Conservation (phyloP, 768 basidiomycete species). For the Pulveroboletus ravenelii region DNA sequence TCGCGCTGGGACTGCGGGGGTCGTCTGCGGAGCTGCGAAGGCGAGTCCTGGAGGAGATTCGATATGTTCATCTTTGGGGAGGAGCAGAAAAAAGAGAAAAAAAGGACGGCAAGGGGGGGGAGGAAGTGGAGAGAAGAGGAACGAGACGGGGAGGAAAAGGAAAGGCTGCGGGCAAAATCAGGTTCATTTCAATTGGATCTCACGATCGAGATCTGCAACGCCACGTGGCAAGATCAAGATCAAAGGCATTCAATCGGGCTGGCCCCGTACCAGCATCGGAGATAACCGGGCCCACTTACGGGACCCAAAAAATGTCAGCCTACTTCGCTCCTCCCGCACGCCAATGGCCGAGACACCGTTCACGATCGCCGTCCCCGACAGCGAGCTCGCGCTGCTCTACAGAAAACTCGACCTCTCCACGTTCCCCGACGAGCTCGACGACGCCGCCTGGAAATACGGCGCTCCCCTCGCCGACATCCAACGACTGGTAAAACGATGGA, state of each 20-base stretch:
- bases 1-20: conserved; percentile 26
- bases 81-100: neutral
- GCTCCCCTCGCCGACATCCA: conserved; percentile 44
- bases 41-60: conserved; percentile 63
- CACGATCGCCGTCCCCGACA: conserved; percentile 43
- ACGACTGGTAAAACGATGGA: conserved; percentile 48
- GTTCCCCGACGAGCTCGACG: conserved; percentile 57
- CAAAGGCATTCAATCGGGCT: conserved; percentile 1
- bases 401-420: conserved; percentile 44
- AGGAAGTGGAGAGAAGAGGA: conserved; percentile 26
- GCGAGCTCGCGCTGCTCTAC: conserved; percentile 35
- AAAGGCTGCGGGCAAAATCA: conserved; percentile 26
- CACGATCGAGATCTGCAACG: conserved; percentile 27
- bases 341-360: conserved; percentile 39
- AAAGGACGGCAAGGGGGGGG: conserved; percentile 8
- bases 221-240: conserved; percentile 33
- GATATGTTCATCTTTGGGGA: conserved; percentile 56
- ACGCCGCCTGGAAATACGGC: conserved; percentile 49
- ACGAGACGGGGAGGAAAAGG: conserved; percentile 27
- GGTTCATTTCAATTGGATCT: conserved; percentile 33
- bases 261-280: no score
- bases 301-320: neutral
- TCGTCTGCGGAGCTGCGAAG: conserved; percentile 49
- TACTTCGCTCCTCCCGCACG: no score
- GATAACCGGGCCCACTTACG: neutral